Percentiles rank a stretch among this genome's conserved stretches.
Conservation (phyloP, 495 filamentous ascomycete species). For the Penicillium subrubescens region DNA sequence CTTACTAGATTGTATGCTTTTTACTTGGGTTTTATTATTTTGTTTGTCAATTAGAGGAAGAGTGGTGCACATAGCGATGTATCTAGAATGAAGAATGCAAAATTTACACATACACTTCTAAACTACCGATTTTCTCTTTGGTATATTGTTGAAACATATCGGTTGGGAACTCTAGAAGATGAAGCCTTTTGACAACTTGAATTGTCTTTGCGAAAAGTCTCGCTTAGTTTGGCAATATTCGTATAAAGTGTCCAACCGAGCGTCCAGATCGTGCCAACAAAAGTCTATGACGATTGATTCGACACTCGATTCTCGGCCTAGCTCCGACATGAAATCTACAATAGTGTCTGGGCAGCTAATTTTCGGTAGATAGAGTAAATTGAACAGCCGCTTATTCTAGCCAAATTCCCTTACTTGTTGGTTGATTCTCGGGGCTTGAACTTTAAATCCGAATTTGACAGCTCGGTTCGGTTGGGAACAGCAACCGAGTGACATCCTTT, state of each 20-base stretch:
- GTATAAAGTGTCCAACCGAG: background rate
- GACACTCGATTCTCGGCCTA: background rate
- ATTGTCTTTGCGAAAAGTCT: background rate
- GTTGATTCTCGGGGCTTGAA: background rate
- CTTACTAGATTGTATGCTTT: slow-evolving; percentile 15
- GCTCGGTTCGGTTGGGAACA: background rate
- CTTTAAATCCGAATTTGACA: background rate
- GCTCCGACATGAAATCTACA: background rate
- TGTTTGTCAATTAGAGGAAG: background rate
- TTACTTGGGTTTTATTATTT: background rate
- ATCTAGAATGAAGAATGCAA: background rate
- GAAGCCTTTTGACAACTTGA: background rate
- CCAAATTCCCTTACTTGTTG: background rate
- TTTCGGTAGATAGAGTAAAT: background rate
- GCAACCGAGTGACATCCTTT: background rate
- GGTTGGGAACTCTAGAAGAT: background rate
- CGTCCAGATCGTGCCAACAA: background rate
- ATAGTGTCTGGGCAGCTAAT: background rate
- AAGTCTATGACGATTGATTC: background rate
- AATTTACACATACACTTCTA: background rate
- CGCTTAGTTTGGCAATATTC: background rate
- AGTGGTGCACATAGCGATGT: background rate
- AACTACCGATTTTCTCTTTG: background rate
- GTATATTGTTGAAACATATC: background rate
- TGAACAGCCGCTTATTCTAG: background rate